These are phyloP conservation scores for Diplodia sapinea DNA, from an alignment of 2,329 filamentous ascomycete species.

Conservation along the genomic window DNA sequence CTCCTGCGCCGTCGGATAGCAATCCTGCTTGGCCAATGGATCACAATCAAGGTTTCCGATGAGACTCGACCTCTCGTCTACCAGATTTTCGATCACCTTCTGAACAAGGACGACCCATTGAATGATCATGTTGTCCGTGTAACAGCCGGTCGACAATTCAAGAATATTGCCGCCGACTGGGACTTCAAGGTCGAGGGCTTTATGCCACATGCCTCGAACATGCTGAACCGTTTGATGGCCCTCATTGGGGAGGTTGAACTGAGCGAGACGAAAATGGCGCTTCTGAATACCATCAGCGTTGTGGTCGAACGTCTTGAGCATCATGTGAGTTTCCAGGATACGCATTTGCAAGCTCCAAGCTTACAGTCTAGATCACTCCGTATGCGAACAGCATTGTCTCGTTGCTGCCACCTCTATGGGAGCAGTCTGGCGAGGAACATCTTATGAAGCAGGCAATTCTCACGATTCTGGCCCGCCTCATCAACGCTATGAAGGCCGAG, in stretches of 20 bases:
- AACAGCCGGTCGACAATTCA: slow-evolving; percentile 85
- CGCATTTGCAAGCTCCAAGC: neutral
- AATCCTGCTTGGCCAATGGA: slow-evolving; percentile 89
- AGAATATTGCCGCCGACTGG: slow-evolving; percentile 80
- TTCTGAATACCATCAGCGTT: slow-evolving; percentile 83
- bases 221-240: slow-evolving; percentile 73
- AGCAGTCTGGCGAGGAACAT: slow-evolving; percentile 81
- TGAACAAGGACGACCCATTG: slow-evolving; percentile 74
- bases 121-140: slow-evolving; percentile 94
- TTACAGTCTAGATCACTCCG: slow-evolving; percentile 57
- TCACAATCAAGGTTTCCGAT: slow-evolving; percentile 74
- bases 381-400: slow-evolving; percentile 81
- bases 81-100: slow-evolving; percentile 84
- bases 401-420: slow-evolving; percentile 82
- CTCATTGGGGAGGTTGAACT: slow-evolving; percentile 81
- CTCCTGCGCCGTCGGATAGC: slow-evolving; percentile 85
- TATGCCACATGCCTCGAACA: slow-evolving; percentile 74
- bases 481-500: slow-evolving; percentile 80
- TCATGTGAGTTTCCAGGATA: slow-evolving; percentile 55
- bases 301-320: slow-evolving; percentile 82
- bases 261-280: slow-evolving; percentile 86
- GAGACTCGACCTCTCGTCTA: slow-evolving; percentile 77
- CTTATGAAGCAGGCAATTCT: slow-evolving; percentile 94
- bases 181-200: slow-evolving; percentile 78
- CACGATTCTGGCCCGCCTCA: slow-evolving; percentile 80